A percentile compares a stretch with the other conserved stretches of the same genome.
Evolutionary conservation across 352 stramenopile species (phyloP).

Genomic region (Pythium diclinum): DNA sequence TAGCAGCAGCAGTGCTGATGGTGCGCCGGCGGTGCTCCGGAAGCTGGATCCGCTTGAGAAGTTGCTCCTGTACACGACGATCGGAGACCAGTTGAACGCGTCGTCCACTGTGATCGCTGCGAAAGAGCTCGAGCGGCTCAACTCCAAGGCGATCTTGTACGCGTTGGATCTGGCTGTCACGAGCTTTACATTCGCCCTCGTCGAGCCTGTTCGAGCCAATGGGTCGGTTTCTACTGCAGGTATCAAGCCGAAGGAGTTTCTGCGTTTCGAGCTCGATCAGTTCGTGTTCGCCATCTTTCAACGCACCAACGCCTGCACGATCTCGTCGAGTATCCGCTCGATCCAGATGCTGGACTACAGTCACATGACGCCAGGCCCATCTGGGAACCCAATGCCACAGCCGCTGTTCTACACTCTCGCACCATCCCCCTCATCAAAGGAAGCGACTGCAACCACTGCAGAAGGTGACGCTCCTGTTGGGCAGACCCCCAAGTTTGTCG

Average conservation of each 20-base stretch:
- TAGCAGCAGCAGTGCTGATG: conserved; percentile 9
- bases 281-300: conserved; percentile 69
- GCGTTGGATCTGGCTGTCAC: conserved; percentile 60
- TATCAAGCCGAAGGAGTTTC: conserved; percentile 41
- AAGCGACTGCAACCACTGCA: not conserved
- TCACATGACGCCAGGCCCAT: conserved; percentile 22
- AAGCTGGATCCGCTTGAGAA: conserved; percentile 45
- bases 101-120: conserved; percentile 43
- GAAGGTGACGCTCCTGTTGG: not conserved
- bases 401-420: conserved; percentile 40
- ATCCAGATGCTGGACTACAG: conserved; percentile 72
- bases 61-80: conserved; percentile 45
- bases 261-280: conserved; percentile 65
- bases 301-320: conserved; percentile 41
- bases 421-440: not conserved
- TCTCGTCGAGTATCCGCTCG: conserved; percentile 55
- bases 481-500: conserved; percentile 27
- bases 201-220: conserved; percentile 25
- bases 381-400: conserved; percentile 24
- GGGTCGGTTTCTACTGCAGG: not conserved
- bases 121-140: conserved; percentile 44
- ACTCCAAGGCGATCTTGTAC: conserved; percentile 59
- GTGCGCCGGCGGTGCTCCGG: conserved; percentile 20
- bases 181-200: conserved; percentile 46
- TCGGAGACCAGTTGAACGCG: conserved; percentile 63